A percentile compares a stretch with the other conserved stretches of the same genome.
These are phyloP conservation scores for Candida coleopterorum DNA, from an alignment of 805 yeast species.

Conservation along the genomic window DNA sequence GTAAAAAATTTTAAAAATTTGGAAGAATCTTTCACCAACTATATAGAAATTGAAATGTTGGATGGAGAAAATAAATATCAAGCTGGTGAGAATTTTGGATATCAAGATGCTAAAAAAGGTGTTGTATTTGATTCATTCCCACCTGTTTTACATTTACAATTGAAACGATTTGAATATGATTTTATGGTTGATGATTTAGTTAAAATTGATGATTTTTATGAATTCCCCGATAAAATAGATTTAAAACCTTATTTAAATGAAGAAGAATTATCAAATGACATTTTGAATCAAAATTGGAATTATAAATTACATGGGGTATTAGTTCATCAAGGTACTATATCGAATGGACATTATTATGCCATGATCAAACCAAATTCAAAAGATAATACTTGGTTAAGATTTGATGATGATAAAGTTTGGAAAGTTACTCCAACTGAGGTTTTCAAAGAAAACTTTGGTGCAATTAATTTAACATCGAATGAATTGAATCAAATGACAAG, in stretches of 20 bases:
- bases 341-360: slow-evolving; percentile 95
- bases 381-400: slow-evolving; percentile 73
- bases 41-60: slow-evolving; percentile 81
- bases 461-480: slow-evolving; percentile 50
- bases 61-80: slow-evolving; percentile 95
- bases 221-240: slow-evolving; percentile 80
- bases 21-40: slow-evolving; percentile 74
- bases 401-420: slow-evolving; percentile 95
- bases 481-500: slow-evolving; percentile 50
- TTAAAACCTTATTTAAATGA: slow-evolving; percentile 73
- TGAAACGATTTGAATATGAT: slow-evolving; percentile 92
- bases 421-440: slow-evolving; percentile 80
- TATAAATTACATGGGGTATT: slow-evolving; percentile 89
- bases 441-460: slow-evolving; percentile 89
- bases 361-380: slow-evolving; percentile 74
- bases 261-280: slow-evolving; percentile 38
- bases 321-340: slow-evolving; percentile 93
- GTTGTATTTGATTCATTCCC: slow-evolving; percentile 90
- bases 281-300: slow-evolving; percentile 56
- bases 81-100: slow-evolving; percentile 77
- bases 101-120: slow-evolving; percentile 96
- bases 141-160: slow-evolving; percentile 86
- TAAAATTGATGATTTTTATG: slow-evolving; percentile 88
- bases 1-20: slow-evolving; percentile 78
- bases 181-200: slow-evolving; percentile 83